Base-by-base conservation (phyloP, 1,284 basidiomycete genomes). In the Veloporphyrellus conicus region DNA sequence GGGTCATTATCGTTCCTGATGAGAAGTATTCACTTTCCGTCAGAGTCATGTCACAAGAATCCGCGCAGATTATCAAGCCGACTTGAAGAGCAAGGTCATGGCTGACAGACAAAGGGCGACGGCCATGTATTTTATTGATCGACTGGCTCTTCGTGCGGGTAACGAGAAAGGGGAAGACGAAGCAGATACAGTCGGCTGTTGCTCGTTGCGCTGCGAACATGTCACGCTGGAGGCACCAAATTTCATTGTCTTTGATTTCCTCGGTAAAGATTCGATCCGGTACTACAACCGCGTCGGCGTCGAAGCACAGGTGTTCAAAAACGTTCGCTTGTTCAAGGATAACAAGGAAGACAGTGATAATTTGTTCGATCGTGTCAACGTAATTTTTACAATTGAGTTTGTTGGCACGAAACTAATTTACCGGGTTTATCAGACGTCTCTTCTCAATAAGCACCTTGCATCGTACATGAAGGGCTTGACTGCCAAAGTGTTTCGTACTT, bases 131-230 rank as follows among this genome's bases (percentile, higher is more conserved):
- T 92, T 98, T 71, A 97, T 98, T 61, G 93, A 98, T 71, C 81
- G 82, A 59, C 79, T 96, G 23, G 94, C 93, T 20, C 85, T 98
- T 65, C 90, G 93, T 77, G 93, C 93, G 40, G 93, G 93, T 62
- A 97, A 97, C 70, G 94, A 98, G 71, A 98, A 98, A 70, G 93
- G 93, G 39, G 94, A 96, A 61, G 93, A 98, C 56, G 93, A 97
- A 69, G 93, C 93, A 1, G 93, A 98, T 66, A 98, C 93, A 0
- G 92, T 97, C 48, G 93, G 93, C 66, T 97, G 94, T 71, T 98
- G 93, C 68, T 96, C 93, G 14, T 71, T 98, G 43, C 90, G 93
- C 20, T 93, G 87, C 67, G 92, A 97, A 67, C 93, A 98, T 67
- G 84, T 98, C 61, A 96, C 93, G 4, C 74, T 96, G 44, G 82